Evolutionary conservation across 331 rosid genomes (phyloP).

Genomic region (Malus hybrid): DNA sequence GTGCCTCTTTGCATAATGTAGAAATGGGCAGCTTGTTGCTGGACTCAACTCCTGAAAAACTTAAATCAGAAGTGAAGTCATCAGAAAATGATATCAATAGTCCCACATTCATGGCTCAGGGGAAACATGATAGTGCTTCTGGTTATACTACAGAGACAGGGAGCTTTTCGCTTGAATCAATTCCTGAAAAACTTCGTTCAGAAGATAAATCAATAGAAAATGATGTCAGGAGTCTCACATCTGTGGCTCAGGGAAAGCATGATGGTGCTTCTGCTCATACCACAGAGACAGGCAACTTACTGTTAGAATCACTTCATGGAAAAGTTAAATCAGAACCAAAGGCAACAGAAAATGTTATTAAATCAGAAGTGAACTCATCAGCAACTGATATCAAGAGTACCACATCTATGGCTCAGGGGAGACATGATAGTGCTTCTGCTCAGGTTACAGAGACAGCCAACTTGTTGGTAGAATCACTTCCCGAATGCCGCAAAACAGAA

Average conservation of each 20-base stretch:
- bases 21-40: slow-evolving; percentile 24
- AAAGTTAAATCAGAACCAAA: slow-evolving; percentile 17
- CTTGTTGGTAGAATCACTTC: slow-evolving; percentile 28
- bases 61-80: slow-evolving; percentile 17
- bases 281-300: slow-evolving; percentile 20
- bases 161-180: slow-evolving; percentile 28
- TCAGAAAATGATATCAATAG: slow-evolving; percentile 10
- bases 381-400: slow-evolving; percentile 9
- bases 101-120: slow-evolving; percentile 12
- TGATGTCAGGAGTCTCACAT: slow-evolving; percentile 1
- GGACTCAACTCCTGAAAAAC: slow-evolving; percentile 30
- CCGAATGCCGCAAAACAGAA: slow-evolving; percentile 5
- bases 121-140: slow-evolving; percentile 35
- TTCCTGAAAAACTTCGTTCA: slow-evolving; percentile 17
- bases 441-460: slow-evolving; percentile 13
- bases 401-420: slow-evolving; percentile 21
- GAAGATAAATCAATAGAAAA: slow-evolving; percentile 19
- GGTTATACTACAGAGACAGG: slow-evolving; percentile 13
- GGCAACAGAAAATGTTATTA: neutral
- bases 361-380: slow-evolving; percentile 17
- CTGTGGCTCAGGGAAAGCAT: slow-evolving; percentile 26
- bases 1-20: slow-evolving; percentile 16
- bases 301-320: slow-evolving; percentile 30
- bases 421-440: slow-evolving; percentile 28
- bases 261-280: slow-evolving; percentile 25